Base-by-base conservation (phyloP, 2,329 filamentous ascomycete species). In the Fusarium metavorans region DNA sequence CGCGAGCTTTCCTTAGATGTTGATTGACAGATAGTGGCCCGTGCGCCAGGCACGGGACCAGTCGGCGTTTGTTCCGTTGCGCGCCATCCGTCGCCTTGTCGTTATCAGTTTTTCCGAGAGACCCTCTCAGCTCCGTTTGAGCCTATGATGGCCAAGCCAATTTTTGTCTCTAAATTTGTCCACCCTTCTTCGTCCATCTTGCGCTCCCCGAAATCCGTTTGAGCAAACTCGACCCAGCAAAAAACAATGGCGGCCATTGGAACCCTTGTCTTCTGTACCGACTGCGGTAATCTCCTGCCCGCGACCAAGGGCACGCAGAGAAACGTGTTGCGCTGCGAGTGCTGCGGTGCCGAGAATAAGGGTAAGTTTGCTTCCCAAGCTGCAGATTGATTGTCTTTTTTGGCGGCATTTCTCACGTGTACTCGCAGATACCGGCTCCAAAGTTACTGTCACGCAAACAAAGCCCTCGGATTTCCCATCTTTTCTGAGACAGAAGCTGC, bases 381-480 rank as follows among this genome's bases (percentile, higher is more conserved):
- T 43, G 45, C 41, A 23, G 16, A 45, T 58, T 57, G 48, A 48
- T 41, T 32, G 35, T 54, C 61, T 54, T 35, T 35, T 30, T 34
- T 25, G 9, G 58, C 32, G 27, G 25, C 41, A 32, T 60, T 71
- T 60, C 66, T 67, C 79, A 67, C 20, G 30, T 48, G 35, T 48
- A 35, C 7, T 25, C 39, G 20, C 41, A 94, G 94, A 97, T 82
- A 93, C 90, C 30, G 90, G 92, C 10, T 91, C 93, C 13, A 95
- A 94, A 80, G 92, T 91, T 0, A 93, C 95, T 64, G 87, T 93
- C 54, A 98, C 96, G 3, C 87, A 90, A 73, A 97, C 95, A n/a
- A 97, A 97, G 80, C 91, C 95, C 0, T 92, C 92, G 59, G 94
- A 96, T 64, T 98, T 98, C 80, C 97, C 97, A 3, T 98, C 96